Conservation (phyloP, 2,329 filamentous ascomycete genomes). For the Ceratocystis cacaofunesta region DNA sequence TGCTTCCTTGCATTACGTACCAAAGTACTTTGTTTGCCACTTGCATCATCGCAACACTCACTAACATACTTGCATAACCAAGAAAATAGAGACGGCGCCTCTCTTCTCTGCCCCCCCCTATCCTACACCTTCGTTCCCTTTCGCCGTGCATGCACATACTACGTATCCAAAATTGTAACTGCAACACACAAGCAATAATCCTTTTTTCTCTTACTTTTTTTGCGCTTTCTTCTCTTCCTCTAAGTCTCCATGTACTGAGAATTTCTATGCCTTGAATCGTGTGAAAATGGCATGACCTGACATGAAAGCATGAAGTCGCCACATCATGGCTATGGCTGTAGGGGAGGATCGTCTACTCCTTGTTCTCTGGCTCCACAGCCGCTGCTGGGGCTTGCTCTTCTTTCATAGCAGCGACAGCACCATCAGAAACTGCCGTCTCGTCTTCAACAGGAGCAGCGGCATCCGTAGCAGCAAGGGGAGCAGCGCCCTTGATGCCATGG, state of each 20-base stretch:
- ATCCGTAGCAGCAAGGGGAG: slow-evolving; percentile 3
- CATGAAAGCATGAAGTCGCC: neutral
- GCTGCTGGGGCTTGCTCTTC: slow-evolving; percentile 14
- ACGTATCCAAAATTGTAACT: neutral
- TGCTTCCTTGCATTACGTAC: neutral
- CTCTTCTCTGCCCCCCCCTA: neutral
- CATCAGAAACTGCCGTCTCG: slow-evolving; percentile 10
- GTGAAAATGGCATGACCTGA: neutral
- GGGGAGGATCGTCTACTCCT: neutral
- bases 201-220: neutral
- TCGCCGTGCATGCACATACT: neutral
- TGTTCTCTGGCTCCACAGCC: neutral
- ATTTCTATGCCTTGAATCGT: neutral
- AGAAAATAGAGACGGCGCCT: neutral
- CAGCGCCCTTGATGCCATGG: slow-evolving; percentile 29
- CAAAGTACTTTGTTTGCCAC: neutral
- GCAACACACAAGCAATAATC: neutral
- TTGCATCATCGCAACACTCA: neutral
- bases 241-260: neutral
- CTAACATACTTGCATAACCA: neutral
- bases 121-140: neutral
- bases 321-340: neutral
- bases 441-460: neutral
- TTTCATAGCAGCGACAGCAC: slow-evolving; percentile 4
- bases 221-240: neutral